Evolutionary conservation across 192 early-diverging fungal species (phyloP), one percentile per base, ranked within the genome.

Genomic region (Coemansia asiatica): DNA sequence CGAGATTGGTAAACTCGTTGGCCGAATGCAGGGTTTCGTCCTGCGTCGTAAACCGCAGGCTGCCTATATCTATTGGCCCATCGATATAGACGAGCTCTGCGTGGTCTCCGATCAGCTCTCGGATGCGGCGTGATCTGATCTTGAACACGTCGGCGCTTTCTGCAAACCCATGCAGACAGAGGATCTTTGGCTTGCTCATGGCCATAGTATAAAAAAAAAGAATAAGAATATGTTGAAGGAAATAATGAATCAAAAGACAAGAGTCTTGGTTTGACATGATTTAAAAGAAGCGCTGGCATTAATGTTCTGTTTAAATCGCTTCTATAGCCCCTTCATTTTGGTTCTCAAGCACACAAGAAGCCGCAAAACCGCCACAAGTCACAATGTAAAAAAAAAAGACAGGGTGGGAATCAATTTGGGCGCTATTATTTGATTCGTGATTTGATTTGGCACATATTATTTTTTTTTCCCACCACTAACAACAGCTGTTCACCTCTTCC

Each of bases 151-250:
- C 69, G 51, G 61, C 78, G 60, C 59, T 75, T 66, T 81, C 78
- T 28, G 66, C 78, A 36, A 75, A 81, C 13, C 78, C 78, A 27
- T 81, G 78, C 27, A 81, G 63, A 50, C 78, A 81, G 21, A 81
- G 69, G 53, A 81, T 75, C 69, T 72, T 81, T 51, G 78, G 72
- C 61, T 68, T 81, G 55, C 53, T 13, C 66, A 72, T 74, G 22
- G 47, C 46, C 31, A 13, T 4, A 27, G 28, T 33, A 60, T 12
- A 23, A 9, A 38, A 21, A 23, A 36, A 6, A 36, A 36, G 35
- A 12, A 36, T 6, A 10, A 12, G 35, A 36, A 36, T 10, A 36
- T 36, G 35, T 6, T 6, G 13, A 36, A 12, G 25, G 16, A 29
- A 26, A 27, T 10, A 53, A 8, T 18, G 47, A 7, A 31, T 21